These are phyloP conservation scores for Leishmania lainsoni DNA, from an alignment of 208 protist genomes.

Conservation along the genomic window DNA sequence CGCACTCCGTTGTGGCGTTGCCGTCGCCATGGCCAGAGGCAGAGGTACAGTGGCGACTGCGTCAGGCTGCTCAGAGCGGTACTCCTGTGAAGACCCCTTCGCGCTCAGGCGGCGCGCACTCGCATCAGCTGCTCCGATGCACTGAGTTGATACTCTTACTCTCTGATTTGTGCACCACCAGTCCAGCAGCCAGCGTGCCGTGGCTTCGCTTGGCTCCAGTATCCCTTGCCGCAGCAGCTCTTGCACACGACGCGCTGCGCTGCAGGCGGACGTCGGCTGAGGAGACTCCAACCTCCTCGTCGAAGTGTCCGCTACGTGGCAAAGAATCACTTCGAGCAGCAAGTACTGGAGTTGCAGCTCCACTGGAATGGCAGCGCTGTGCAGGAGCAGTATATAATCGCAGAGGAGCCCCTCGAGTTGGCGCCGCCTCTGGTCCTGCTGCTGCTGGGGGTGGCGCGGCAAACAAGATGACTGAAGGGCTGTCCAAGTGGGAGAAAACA, in stretches of 20 bases:
- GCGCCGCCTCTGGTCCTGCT: neutral
- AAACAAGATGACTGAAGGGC: neutral
- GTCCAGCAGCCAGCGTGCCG: conserved; percentile 19
- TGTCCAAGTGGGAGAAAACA: conserved; percentile 18
- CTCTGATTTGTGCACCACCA: conserved; percentile 18
- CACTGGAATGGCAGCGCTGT: conserved; percentile 1
- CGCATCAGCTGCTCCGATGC: neutral
- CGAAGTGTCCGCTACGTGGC: neutral
- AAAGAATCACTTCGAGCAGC: conserved; percentile 22
- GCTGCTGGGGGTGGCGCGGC: conserved; percentile 3
- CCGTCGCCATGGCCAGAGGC: neutral
- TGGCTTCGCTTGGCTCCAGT: conserved; percentile 12
- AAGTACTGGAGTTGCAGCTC: conserved; percentile 12
- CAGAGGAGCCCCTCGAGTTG: conserved; percentile 24
- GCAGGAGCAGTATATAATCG: conserved; percentile 26
- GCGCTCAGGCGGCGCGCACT: neutral
- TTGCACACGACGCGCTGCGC: conserved; percentile 12
- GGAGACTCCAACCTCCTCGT: neutral
- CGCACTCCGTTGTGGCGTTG: neutral
- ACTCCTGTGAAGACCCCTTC: neutral
- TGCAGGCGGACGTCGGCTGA: neutral
- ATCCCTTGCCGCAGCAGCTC: conserved; percentile 20
- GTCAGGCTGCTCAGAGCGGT: neutral
- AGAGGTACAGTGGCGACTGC: neutral
- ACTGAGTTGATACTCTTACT: neutral